Evolutionary conservation across 2,329 filamentous ascomycete genomes (phyloP), one percentile per base, ranked within the genome.

Genomic region (Tolypocladium sp.): DNA sequence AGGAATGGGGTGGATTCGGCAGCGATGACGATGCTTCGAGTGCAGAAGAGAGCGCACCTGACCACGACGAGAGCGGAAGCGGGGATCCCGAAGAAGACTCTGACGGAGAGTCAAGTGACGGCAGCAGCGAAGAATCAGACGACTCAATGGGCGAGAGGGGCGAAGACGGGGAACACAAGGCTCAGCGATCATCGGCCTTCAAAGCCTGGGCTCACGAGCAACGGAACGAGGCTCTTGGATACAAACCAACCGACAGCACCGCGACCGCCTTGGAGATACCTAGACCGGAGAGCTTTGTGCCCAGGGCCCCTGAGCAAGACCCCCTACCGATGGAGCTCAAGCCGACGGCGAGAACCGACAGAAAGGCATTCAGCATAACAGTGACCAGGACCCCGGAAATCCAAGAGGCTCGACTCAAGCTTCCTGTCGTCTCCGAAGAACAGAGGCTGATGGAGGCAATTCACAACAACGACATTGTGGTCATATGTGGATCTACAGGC

Each of bases 381-480:
- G 86, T 97, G 2, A 76, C 83, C 44, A 84, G 94, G 59, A 77
- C 83, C 0, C 76, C 86, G 6, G 87, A 89, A 22, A 89, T 97
- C 27, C 91, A 97, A 70, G 83, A 87, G 55, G 84, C 87, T 13
- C 86, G 94, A 15, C 73, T 95, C 54, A 85, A 89, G 59, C 80
- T 99, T 20, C 94, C 94, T 0, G 90, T 99, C 1, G 91, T 97
- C 2, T 90, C 90, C 2, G 92, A 97, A 71, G 94, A 99, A 73
- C 94, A 99, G 70, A 92, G 89, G 68, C 92, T 99, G 37, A 97
- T 99, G 92, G 94, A 99, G 74, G 92, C 92, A 1, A 91, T 99
- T 55, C 89, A 97, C 73, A 93, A 93, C 70, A 89, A 97, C 70
- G 84, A 93, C 57, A 86, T 91, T 4, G 90, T 97, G 1, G 89